Base-by-base conservation (phyloP, 2,329 filamentous ascomycete species). In the Pochonia chlamydosporia region DNA sequence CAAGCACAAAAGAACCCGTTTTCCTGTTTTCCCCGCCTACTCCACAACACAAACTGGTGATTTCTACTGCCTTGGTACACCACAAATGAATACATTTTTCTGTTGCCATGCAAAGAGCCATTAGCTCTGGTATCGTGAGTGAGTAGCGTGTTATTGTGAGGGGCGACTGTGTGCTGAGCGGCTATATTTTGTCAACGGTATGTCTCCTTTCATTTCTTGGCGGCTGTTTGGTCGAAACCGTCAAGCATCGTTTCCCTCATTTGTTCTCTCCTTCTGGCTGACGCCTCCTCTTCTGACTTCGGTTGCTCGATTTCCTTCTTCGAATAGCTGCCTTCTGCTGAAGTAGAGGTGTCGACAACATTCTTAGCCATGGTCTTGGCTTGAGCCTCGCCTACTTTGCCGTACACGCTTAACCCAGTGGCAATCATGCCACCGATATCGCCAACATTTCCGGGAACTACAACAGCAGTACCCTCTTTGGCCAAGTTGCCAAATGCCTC, bases 381-480 rank as follows among this genome's bases (percentile, higher is more conserved):
- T 68, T 96, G 89, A 1, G 84, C 81, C 60, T 92, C 81, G 57
- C 82, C 89, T 39, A 99, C 88, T 66, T 95, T 96, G 49, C 92
- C 89, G 65, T 96, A 99, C 16, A 99, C 91, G 46, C 90, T 87
- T 75, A 99, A 84, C 2, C 91, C 93, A 16, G 89, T 95, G 33
- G 93, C 91, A 65, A 99, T 97, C 91, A 99, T 96, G 56, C 89
- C 83, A 46, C 89, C 86, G 57, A 99, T 91, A 63, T 99, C 93
- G 51, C 93, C 93, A 31, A 99, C 89, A 61, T 99, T 97, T 10
- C 93, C 93, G 1, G 93, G 93, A 13, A 99, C 91, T 18, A 99
- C 89, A 24, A 99, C 86, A 4, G 90, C 88, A 3, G 93, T 99
- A 58, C 93, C 89, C 73, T 99, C 91, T 71, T 92, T 93, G 43